Conservation (phyloP, 176 grass and related monocot genomes). For the Oryza meridionalis region DNA sequence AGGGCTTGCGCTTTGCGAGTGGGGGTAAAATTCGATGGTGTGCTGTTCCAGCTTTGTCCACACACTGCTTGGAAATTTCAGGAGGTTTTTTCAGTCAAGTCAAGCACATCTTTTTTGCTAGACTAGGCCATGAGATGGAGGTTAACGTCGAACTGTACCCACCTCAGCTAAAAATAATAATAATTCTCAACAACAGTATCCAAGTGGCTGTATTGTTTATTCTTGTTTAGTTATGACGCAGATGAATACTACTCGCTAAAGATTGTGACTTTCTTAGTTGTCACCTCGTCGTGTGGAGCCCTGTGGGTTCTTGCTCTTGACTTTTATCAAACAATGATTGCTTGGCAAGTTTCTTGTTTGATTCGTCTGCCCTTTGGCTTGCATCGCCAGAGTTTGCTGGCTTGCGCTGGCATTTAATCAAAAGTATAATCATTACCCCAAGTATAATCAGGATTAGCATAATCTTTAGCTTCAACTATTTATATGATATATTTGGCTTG, state of each 20-base stretch:
- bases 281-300: not conserved
- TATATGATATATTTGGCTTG: slow-evolving; percentile 18
- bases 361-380: not conserved
- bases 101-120: not conserved
- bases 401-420: slow-evolving; percentile 7
- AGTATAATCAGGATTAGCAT: not conserved
- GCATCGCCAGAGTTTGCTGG: not conserved
- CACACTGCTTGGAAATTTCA: slow-evolving; percentile 22
- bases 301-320: slow-evolving; percentile 9
- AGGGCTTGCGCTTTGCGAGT: not conserved
- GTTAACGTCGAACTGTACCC: not conserved
- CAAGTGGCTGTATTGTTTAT: not conserved
- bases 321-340: not conserved
- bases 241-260: not conserved
- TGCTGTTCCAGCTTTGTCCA: not conserved
- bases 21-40: not conserved
- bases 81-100: not conserved
- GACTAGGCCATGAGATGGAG: not conserved
- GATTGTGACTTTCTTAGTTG: slow-evolving; percentile 4
- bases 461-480: not conserved
- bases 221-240: no score
- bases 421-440: not conserved
- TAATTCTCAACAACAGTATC: not conserved
- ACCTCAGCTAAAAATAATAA: not conserved
- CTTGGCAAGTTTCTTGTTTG: not conserved